Percentiles rank a stretch among this genome's conserved stretches.
Conservation (phyloP, 495 filamentous ascomycete species). For the Parachaetomium inaequale region DNA sequence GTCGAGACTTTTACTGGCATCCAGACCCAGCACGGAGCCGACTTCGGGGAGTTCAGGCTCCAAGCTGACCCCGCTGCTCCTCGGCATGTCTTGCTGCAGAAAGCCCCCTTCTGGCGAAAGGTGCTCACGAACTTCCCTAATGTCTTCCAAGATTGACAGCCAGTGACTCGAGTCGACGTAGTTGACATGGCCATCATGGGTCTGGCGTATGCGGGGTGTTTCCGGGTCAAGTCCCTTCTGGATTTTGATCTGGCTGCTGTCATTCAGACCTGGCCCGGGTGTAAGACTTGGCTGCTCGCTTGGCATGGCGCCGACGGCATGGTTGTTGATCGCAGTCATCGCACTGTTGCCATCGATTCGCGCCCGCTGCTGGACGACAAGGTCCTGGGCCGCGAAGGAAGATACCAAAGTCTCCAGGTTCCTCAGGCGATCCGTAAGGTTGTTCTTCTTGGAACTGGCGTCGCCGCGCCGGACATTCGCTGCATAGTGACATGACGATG, state of each 20-base stretch:
- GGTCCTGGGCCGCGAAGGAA: neutral
- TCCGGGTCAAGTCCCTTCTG: neutral
- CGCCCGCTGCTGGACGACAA: neutral
- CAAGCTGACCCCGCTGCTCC: neutral
- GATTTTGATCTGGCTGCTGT: neutral
- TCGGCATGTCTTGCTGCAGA: neutral
- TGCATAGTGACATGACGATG: constrained; percentile 1
- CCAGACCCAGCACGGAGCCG: neutral
- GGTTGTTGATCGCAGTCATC: neutral
- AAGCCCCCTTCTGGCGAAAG: neutral
- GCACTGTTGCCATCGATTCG: neutral
- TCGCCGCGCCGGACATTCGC: neutral
- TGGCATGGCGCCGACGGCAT: neutral
- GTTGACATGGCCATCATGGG: neutral
- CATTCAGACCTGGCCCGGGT: neutral
- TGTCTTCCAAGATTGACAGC: constrained; percentile 3
- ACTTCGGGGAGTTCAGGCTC: neutral
- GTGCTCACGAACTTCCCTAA: constrained; percentile 1
- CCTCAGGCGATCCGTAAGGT: neutral
- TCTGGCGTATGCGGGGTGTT: constrained; percentile 2
- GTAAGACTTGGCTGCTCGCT: neutral
- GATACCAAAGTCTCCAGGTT: constrained; percentile 1
- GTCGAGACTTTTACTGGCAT: neutral
- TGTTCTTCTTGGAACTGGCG: neutral
- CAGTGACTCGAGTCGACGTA: constrained; percentile 2